Percentiles rank a stretch among this genome's conserved stretches.
Conservation (phyloP, 495 filamentous ascomycete species). For the Aspergillus incahuasiensis region DNA sequence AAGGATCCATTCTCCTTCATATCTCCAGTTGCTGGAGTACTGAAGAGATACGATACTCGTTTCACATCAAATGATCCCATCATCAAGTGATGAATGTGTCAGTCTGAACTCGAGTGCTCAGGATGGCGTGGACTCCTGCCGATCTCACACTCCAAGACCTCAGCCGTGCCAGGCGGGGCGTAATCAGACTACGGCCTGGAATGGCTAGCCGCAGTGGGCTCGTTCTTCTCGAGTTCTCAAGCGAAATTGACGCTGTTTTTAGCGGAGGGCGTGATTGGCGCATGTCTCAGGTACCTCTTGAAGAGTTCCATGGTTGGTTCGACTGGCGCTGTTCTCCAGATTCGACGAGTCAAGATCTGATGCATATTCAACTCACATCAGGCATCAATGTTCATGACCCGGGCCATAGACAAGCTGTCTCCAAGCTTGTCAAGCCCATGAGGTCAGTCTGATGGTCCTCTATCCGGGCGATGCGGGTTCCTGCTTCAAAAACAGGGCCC, state of each 20-base stretch:
- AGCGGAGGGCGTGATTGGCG: constrained; percentile 23
- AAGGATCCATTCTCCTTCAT: neutral
- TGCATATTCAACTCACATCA: neutral
- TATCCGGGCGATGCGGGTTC: neutral
- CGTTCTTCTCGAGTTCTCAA: constrained; percentile 22
- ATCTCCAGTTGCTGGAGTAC: no score
- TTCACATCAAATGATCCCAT: neutral
- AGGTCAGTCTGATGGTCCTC: neutral
- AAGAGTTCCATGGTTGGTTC: constrained; percentile 19
- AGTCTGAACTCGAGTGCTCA: neutral
- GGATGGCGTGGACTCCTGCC: neutral
- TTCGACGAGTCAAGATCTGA: constrained; percentile 1
- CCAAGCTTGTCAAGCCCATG: neutral
- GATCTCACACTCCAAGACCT: neutral
- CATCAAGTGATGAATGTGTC: neutral
- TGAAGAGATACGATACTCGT: neutral
- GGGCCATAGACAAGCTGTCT: neutral
- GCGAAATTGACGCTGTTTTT: constrained; percentile 25
- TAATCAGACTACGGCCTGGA: constrained; percentile 17
- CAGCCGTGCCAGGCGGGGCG: neutral
- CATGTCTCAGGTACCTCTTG: constrained; percentile 18
- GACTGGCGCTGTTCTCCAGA: constrained; percentile 18
- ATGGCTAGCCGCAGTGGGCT: constrained; percentile 15
- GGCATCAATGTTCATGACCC: neutral
- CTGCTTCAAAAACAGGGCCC: neutral